Conservation (phyloP, 2,329 filamentous ascomycete genomes). For the Diaporthe ampelina region DNA sequence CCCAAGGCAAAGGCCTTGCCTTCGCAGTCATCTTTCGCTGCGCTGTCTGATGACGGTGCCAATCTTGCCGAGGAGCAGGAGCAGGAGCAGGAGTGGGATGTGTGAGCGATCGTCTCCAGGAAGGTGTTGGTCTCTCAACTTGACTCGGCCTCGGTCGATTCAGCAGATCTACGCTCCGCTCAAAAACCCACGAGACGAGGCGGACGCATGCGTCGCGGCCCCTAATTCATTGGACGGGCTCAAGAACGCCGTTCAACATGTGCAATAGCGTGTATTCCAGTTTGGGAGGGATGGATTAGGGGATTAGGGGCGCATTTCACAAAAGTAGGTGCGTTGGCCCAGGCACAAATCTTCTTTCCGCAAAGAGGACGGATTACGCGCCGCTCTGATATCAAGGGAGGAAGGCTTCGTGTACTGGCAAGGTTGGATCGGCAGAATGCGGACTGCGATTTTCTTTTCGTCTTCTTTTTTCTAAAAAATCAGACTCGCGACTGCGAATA, state of each 20-base stretch:
- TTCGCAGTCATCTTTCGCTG: constrained; percentile 61
- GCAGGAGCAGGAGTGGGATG: constrained; percentile 68
- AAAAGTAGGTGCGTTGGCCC: constrained; percentile 23
- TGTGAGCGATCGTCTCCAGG: constrained; percentile 48
- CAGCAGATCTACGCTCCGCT: not conserved
- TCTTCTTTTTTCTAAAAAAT: constrained; percentile 2
- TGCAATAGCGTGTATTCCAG: constrained; percentile 36
- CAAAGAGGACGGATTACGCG: constrained; percentile 8
- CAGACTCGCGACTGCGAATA: constrained; percentile 29
- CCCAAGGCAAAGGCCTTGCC: constrained; percentile 54
- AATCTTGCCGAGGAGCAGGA: constrained; percentile 59
- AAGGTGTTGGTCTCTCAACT: not conserved
- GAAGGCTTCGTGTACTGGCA: constrained; percentile 23
- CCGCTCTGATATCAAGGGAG: constrained; percentile 8
- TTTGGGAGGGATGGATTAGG: constrained; percentile 2
- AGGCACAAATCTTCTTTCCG: constrained; percentile 28
- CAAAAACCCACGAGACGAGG: not conserved
- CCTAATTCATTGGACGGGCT: constrained; percentile 22
- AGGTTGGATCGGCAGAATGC: constrained; percentile 38
- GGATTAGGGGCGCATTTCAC: constrained; percentile 12
- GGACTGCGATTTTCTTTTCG: constrained; percentile 26
- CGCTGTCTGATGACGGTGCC: constrained; percentile 58
- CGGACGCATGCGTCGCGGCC: constrained; percentile 2
- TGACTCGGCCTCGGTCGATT: constrained; percentile 10
- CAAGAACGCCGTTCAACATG: constrained; percentile 38